These are phyloP conservation scores for Suhomyces chickasaworum DNA, from an alignment of 1,139 yeast genomes.

Conservation along the genomic window DNA sequence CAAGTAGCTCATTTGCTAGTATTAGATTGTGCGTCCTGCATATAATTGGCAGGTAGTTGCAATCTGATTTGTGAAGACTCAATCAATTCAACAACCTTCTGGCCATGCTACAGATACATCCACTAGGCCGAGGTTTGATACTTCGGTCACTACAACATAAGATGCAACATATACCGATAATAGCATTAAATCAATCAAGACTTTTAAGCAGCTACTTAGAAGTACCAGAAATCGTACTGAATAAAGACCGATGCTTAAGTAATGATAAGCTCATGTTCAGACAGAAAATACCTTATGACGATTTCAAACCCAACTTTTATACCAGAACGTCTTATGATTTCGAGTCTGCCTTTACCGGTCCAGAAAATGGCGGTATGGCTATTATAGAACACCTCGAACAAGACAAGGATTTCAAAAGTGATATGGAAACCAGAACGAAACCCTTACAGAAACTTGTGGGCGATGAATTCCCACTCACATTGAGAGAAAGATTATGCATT, in stretches of 20 bases:
- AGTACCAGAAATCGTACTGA: conserved; percentile 20
- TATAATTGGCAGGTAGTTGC: background rate
- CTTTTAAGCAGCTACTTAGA: background rate
- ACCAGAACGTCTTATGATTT: conserved; percentile 19
- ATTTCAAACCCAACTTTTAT: conserved; percentile 20
- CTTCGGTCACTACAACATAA: background rate
- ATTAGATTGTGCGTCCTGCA: background rate
- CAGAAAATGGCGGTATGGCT: conserved; percentile 16
- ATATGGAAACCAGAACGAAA: conserved; percentile 14
- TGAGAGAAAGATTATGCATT: conserved; percentile 26
- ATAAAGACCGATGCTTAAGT: conserved; percentile 19
- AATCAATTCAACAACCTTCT: background rate
- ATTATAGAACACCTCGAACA: conserved; percentile 16
- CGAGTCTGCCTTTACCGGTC: conserved; percentile 17
- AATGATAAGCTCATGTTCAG: conserved; percentile 15
- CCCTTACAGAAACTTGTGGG: conserved; percentile 22
- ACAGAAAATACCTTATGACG: conserved; percentile 17
- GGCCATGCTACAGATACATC: background rate
- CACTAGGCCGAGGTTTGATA: background rate
- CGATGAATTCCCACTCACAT: conserved; percentile 23
- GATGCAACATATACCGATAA: background rate
- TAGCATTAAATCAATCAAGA: background rate
- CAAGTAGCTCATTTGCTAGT: too few relatives aligned
- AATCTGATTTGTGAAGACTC: background rate
- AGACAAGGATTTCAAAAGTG: conserved; percentile 16